Conservation (phyloP, 257 asterid genomes). For the Nicotiana tomentosiformis region DNA sequence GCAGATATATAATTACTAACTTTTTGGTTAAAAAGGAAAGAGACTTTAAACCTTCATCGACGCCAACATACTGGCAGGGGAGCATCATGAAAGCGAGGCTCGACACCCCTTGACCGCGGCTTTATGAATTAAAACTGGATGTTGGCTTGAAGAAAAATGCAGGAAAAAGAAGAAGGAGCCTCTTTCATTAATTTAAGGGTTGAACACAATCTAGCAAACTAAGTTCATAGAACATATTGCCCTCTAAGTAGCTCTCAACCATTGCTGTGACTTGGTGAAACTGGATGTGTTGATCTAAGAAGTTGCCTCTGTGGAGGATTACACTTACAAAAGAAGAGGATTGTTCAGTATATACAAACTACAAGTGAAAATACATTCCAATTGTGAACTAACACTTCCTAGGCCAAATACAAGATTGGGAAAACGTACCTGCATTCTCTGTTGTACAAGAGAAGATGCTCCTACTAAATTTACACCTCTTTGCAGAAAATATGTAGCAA, state of each 20-base stretch:
- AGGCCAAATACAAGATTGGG: not conserved
- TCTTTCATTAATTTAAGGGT: not conserved
- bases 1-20: too few relatives aligned
- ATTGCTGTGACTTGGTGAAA: not conserved
- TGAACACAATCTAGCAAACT: not conserved
- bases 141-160: not conserved
- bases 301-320: not conserved
- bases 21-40: too few relatives aligned
- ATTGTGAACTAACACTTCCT: not conserved
- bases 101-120: too few relatives aligned
- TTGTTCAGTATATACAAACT: not conserved
- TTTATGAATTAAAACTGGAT: too few relatives aligned
- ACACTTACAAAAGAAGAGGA: not conserved
- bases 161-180: not conserved
- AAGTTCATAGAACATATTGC: not conserved
- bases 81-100: too few relatives aligned
- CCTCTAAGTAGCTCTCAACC: not conserved
- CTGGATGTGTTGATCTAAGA: not conserved
- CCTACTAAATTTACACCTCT: conserved; percentile 15
- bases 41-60: too few relatives aligned
- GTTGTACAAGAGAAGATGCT: not conserved
- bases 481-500: not conserved
- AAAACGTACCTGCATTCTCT: not conserved
- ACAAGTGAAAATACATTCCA: not conserved
- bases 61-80: too few relatives aligned